These are phyloP conservation scores for Cladorrhinum sp. DNA, from an alignment of 2,329 filamentous ascomycete species.

Conservation along the genomic window DNA sequence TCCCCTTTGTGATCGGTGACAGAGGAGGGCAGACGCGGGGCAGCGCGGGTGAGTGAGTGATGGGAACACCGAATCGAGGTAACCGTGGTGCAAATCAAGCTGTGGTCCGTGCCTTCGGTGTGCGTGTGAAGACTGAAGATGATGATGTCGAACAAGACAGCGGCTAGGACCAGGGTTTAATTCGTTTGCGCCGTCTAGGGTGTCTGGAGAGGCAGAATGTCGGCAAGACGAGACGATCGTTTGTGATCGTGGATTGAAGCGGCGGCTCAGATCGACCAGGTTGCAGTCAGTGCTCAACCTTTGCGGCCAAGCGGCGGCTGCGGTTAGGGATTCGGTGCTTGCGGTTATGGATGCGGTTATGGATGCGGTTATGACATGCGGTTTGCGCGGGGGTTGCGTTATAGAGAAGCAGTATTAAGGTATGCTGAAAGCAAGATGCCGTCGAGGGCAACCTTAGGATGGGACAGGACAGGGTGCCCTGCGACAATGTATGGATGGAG, in stretches of 20 bases:
- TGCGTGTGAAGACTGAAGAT: slow-evolving; percentile 29
- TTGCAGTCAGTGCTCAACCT: slow-evolving; percentile 9
- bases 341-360: slow-evolving; percentile 20
- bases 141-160: slow-evolving; percentile 32
- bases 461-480: neutral
- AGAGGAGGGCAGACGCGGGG: slow-evolving; percentile 22
- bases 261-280: slow-evolving; percentile 16
- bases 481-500: neutral
- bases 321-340: neutral
- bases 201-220: slow-evolving; percentile 19
- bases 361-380: slow-evolving; percentile 12
- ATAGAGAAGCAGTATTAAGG: neutral
- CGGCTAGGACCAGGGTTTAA: slow-evolving; percentile 43
- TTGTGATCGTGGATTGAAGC: slow-evolving; percentile 19
- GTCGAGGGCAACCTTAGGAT: neutral
- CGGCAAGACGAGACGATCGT: slow-evolving; percentile 24
- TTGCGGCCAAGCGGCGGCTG: slow-evolving; percentile 15
- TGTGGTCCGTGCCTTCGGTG: slow-evolving; percentile 38
- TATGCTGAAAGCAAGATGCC: neutral
- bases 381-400: slow-evolving; percentile 8
- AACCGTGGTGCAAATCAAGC: slow-evolving; percentile 27
- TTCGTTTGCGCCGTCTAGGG: slow-evolving; percentile 33
- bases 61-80: slow-evolving; percentile 25
- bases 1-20: slow-evolving; percentile 26
- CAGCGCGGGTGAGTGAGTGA: slow-evolving; percentile 23